Conservation (phyloP, 2,329 filamentous ascomycete genomes). For the Penicillium occitanis region DNA sequence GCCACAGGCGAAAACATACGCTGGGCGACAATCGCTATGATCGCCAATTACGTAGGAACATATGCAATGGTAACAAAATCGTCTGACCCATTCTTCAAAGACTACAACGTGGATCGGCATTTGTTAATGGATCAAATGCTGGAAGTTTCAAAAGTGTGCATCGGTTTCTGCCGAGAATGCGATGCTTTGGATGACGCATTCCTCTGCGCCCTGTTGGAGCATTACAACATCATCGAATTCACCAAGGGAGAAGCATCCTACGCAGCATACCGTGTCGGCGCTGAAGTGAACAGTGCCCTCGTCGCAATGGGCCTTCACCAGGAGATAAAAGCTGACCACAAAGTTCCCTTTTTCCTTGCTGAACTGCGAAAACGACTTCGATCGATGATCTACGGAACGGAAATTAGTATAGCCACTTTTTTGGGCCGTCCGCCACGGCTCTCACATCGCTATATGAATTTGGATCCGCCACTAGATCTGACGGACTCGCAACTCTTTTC, state of each 20-base stretch:
- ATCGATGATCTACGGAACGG: background rate
- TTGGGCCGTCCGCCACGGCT: background rate
- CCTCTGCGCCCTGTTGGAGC: background rate
- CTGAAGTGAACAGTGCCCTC: background rate
- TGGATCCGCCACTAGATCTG: background rate
- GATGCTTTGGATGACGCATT: background rate
- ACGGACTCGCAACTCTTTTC: background rate
- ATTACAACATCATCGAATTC: background rate
- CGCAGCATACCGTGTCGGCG: background rate
- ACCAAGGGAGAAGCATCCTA: constrained; percentile 1
- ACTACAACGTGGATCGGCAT: background rate
- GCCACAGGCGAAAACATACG: background rate
- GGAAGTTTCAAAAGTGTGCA: background rate
- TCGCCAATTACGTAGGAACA: background rate
- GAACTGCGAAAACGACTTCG: constrained; percentile 1
- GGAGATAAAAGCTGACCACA: background rate
- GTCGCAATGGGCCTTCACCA: background rate
- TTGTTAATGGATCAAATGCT: background rate
- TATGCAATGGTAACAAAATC: background rate
- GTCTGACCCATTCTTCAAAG: background rate
- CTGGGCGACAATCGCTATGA: background rate
- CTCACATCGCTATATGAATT: background rate
- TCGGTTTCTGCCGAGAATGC: background rate
- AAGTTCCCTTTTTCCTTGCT: background rate
- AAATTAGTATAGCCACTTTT: background rate